phyloP scores from a whole-genome alignment of 345 rosid genomes.

The Bruguiera sexangula region DNA sequence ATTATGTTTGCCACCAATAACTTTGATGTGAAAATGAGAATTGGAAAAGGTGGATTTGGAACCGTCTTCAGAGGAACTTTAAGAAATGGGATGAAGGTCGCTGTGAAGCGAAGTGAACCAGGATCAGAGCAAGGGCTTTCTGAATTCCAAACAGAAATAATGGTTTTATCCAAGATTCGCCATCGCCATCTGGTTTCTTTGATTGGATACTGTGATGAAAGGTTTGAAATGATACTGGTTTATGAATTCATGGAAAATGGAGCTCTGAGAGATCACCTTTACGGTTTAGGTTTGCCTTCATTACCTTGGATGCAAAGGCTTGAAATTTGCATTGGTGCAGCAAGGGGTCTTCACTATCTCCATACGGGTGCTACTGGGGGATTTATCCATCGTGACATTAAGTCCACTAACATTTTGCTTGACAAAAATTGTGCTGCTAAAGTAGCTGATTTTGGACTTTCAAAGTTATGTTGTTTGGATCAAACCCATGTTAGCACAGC shows the following conservation, averaged over 20 bases:
- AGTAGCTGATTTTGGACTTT: conserved; percentile 63
- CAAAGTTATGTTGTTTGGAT: conserved; percentile 33
- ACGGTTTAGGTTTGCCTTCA: conserved; percentile 27
- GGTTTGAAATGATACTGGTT: conserved; percentile 55
- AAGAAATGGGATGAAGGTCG: conserved; percentile 37
- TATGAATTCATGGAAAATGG: conserved; percentile 63
- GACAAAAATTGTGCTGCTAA: conserved; percentile 42
- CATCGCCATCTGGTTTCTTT: conserved; percentile 70
- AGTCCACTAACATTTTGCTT: conserved; percentile 59
- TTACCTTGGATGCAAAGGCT: conserved; percentile 56
- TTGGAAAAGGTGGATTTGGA: conserved; percentile 53
- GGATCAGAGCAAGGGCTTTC: conserved; percentile 48
- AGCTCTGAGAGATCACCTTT: conserved; percentile 47
- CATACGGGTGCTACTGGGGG: conserved; percentile 40
- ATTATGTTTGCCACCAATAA: conserved; percentile 43
- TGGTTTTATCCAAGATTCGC: conserved; percentile 51
- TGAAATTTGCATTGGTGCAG: conserved; percentile 59
- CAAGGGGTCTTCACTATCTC: conserved; percentile 50
- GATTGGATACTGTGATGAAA: conserved; percentile 61
- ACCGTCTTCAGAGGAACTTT: conserved; percentile 40
- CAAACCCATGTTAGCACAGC: conserved; percentile 37
- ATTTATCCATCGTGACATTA: conserved; percentile 59
- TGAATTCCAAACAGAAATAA: conserved; percentile 56
- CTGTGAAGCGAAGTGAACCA: conserved; percentile 44
- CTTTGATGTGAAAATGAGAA: conserved; percentile 31